These are phyloP conservation scores for Plasmopara muralis DNA, from an alignment of 352 stramenopile genomes.

Conservation along the genomic window DNA sequence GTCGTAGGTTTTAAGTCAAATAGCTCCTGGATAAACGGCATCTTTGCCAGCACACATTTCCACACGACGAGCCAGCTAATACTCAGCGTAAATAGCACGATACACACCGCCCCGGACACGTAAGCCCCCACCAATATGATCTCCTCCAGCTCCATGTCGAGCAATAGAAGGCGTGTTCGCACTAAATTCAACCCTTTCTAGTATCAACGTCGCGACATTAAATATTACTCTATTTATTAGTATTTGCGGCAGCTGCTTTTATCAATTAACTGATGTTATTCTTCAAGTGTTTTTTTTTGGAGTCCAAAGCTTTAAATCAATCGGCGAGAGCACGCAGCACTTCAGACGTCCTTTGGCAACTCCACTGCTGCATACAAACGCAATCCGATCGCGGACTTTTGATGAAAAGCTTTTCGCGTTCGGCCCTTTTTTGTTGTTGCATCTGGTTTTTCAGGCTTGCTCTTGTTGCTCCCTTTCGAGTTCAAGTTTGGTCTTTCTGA, in stretches of 20 bases:
- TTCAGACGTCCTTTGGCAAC: conserved; percentile 12
- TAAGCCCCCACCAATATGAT: conserved; percentile 59
- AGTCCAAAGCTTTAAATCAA: conserved; percentile 28
- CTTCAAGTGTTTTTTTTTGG: background rate
- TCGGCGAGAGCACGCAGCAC: conserved; percentile 20
- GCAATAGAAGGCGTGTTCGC: conserved; percentile 7
- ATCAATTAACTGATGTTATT: too few species aligned
- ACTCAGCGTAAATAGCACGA: conserved; percentile 72
- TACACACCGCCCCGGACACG: conserved; percentile 65
- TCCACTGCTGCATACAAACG: conserved; percentile 21
- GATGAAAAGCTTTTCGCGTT: background rate
- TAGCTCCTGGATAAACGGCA: conserved; percentile 77
- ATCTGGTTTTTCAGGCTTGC: conserved; percentile 11
- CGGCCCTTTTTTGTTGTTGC: conserved; percentile 15
- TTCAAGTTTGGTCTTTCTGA: conserved; percentile 52
- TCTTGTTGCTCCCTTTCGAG: conserved; percentile 34
- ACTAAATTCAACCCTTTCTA: background rate
- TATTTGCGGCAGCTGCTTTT: too few species aligned
- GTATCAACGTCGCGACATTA: background rate
- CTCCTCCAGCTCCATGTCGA: conserved; percentile 34
- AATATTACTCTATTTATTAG: too few species aligned
- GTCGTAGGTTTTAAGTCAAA: conserved; percentile 77
- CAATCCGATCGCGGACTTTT: conserved; percentile 14
- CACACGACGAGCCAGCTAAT: conserved; percentile 79
- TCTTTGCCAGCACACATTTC: conserved; percentile 80